Evolutionary conservation across 2,329 filamentous ascomycete species (phyloP).

Genomic region (Aspergillus sp.): DNA sequence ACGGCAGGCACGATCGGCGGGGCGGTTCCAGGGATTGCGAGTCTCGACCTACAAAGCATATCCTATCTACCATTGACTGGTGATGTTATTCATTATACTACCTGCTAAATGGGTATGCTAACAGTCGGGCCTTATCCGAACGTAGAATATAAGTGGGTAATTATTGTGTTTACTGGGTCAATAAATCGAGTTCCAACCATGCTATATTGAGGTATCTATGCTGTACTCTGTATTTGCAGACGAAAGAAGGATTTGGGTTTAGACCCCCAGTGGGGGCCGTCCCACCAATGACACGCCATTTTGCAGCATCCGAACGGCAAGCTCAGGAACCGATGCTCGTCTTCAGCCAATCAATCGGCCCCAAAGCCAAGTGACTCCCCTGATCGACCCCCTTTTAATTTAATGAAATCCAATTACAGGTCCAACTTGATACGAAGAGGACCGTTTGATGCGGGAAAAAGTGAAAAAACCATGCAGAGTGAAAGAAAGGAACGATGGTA

Average conservation of each 20-base stretch:
- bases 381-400: conserved; percentile 27
- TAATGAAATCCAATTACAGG: conserved; percentile 15
- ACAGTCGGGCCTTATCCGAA: too few relatives aligned
- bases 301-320: neutral
- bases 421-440: conserved; percentile 4
- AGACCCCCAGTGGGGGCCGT: neutral
- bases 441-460: neutral
- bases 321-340: conserved; percentile 20
- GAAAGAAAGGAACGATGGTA: neutral
- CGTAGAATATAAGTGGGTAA: too few relatives aligned
- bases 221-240: too few relatives aligned
- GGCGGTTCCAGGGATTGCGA: conserved; percentile 11
- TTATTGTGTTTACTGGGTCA: too few relatives aligned
- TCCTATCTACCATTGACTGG: too few relatives aligned
- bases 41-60: conserved; percentile 14
- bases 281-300: conserved; percentile 14
- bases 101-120: too few relatives aligned
- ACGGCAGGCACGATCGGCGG: conserved; percentile 9
- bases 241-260: too few relatives aligned
- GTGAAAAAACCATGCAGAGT: conserved; percentile 4
- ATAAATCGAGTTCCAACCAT: too few relatives aligned
- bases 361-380: conserved; percentile 8
- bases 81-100: too few relatives aligned
- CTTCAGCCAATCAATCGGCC: conserved; percentile 15
- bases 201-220: too few relatives aligned